phyloP scores from a whole-genome alignment of 139 green algal species.

The Tetraselmis striata region DNA sequence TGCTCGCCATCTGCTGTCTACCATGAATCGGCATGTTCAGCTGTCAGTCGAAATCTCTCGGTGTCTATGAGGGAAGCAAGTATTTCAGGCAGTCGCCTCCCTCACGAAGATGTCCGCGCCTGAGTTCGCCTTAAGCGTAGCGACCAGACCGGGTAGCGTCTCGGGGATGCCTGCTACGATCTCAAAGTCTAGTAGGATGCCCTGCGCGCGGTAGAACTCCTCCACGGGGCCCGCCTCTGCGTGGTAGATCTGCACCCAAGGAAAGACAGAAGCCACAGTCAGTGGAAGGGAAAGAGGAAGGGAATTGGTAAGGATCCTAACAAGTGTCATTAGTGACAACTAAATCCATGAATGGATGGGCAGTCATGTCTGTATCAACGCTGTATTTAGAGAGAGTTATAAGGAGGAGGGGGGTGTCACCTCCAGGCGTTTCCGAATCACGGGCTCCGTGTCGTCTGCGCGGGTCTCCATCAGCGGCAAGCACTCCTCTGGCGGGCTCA shows the following conservation, averaged over 20 bases:
- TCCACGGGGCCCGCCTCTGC: slow-evolving; percentile 73
- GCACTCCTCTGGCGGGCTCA: slow-evolving; percentile 72
- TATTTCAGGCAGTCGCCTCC: not conserved
- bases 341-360: too few species aligned
- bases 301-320: too few species aligned
- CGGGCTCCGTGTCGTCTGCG: slow-evolving; percentile 79
- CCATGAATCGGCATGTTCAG: too few species aligned
- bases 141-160: slow-evolving; percentile 75
- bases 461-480: slow-evolving; percentile 66
- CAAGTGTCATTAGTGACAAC: too few species aligned
- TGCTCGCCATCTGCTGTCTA: too few species aligned
- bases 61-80: too few species aligned
- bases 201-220: slow-evolving; percentile 63
- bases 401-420: too few species aligned
- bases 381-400: too few species aligned
- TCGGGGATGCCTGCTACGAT: slow-evolving; percentile 90
- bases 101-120: slow-evolving; percentile 5
- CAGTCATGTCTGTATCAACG: too few species aligned
- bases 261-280: not conserved
- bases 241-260: slow-evolving; percentile 58
- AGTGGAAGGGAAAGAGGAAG: not conserved
- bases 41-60: too few species aligned
- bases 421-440: slow-evolving; percentile 74
- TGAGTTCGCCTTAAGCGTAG: slow-evolving; percentile 31
- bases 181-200: slow-evolving; percentile 84